Evolutionary conservation across 2,329 filamentous ascomycete species (phyloP), one percentile per base, ranked within the genome.

Genomic region (Sporothrix dimorphospora): DNA sequence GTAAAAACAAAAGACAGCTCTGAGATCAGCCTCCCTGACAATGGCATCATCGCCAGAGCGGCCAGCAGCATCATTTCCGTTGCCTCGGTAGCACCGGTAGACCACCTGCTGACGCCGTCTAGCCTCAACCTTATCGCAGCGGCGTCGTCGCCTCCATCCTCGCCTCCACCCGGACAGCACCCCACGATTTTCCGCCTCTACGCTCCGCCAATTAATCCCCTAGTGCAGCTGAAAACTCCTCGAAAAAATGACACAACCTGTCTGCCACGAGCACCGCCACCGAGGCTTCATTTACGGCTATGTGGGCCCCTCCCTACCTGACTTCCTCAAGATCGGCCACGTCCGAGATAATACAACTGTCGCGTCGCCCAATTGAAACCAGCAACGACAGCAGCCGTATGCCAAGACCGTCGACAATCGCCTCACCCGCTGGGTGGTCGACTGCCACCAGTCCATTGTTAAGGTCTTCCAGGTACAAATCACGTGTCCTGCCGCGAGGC

Each of bases 401-500:
- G 21, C 53, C 53, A 21, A 27, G n/a, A 11, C 53, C 53, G 53
- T 57, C 27, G 53, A 57, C 53, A 27, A 27, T 21, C 53, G 53
- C 21, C 53, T 57, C 24, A 21, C 53, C n/a, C 24, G 53, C 53
- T 57, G 53, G 53, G 53, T 7, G 53, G 53, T 21, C 21, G 53
- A 24, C 53, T 57, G 53, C 14, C 53, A 27, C n/a, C 24, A 57
- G 53, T 21, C 53, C 53, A 21, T 57, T 14, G 53, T 57, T 5
- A 57, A 57, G 53, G 53, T 57, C 53, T 57, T 57, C 53, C 53
- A 57, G 53, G 53, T 57, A 14, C n/a, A 57, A 27, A 57, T 57
- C 21, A 57, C 53, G 53, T 57, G 53, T 14, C 53, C 21, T 30
- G 53, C 53, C 21, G 53, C 14, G 53, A 21, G 27, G 27, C 53